phyloP scores from a whole-genome alignment of 768 basidiomycete genomes.

The Lentinus brumalis region DNA sequence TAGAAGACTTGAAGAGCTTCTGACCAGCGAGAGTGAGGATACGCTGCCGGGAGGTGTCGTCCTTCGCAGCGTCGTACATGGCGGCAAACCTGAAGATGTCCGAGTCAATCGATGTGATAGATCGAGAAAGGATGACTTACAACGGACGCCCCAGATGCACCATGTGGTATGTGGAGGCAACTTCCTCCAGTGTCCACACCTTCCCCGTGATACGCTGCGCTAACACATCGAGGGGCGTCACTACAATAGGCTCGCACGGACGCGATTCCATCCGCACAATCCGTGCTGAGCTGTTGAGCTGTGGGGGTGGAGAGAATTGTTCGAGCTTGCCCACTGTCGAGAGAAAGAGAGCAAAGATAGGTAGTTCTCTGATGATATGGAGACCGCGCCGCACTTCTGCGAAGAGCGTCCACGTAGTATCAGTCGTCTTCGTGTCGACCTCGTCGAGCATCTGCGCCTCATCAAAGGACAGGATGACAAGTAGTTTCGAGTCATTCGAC shows the following conservation, averaged over 20 bases:
- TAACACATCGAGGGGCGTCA: conserved; percentile 30
- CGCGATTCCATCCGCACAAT: conserved; percentile 7
- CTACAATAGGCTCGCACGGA: conserved; percentile 20
- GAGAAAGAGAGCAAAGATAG: conserved; percentile 27
- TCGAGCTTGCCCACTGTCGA: conserved; percentile 26
- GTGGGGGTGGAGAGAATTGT: conserved; percentile 6
- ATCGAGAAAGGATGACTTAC: conserved; percentile 17
- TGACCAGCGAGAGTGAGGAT: conserved; percentile 6
- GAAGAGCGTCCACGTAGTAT: neutral
- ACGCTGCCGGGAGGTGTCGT: conserved; percentile 6
- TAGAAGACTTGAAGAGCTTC: neutral
- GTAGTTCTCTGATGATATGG: conserved; percentile 8
- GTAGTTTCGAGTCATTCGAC: neutral
- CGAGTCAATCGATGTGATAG: neutral
- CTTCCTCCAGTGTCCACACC: conserved; percentile 15
- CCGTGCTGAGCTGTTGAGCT: conserved; percentile 8
- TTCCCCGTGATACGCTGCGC: conserved; percentile 10
- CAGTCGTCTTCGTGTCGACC: neutral
- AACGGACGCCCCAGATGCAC: conserved; percentile 27
- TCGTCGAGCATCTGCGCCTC: conserved; percentile 22
- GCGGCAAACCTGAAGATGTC: conserved; percentile 16
- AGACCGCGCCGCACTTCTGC: conserved; percentile 18
- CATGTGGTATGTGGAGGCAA: conserved; percentile 24
- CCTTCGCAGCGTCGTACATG: conserved; percentile 14
- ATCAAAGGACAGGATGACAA: conserved; percentile 29